Evolutionary conservation across 2,329 filamentous ascomycete species (phyloP).

Genomic region (Aphanoascus verrucosus): DNA sequence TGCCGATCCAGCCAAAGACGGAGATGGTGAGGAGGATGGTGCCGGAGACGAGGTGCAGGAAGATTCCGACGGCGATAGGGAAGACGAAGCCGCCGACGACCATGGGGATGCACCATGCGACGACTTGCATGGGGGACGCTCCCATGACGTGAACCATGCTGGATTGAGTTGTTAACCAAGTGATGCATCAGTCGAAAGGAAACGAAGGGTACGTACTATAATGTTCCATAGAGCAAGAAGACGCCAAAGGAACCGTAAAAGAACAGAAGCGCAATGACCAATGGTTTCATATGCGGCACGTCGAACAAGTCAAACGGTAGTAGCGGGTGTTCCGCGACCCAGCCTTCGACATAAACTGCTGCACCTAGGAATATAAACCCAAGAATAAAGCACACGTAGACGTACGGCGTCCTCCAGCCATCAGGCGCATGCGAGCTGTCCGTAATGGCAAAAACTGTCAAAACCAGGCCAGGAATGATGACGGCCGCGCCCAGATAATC

Average conservation of each 20-base stretch:
- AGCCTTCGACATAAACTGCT: constrained; percentile 62
- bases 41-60: constrained; percentile 57
- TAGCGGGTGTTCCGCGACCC: constrained; percentile 56
- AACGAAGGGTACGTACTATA: constrained; percentile 45
- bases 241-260: constrained; percentile 59
- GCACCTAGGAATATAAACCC: constrained; percentile 50
- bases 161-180: constrained; percentile 1
- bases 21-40: constrained; percentile 54
- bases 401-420: constrained; percentile 64
- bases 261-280: constrained; percentile 52
- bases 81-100: constrained; percentile 58
- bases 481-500: constrained; percentile 56
- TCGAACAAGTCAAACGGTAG: constrained; percentile 60
- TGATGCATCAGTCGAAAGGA: not conserved
- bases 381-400: constrained; percentile 53
- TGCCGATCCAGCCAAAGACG: constrained; percentile 47
- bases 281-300: constrained; percentile 56
- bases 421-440: constrained; percentile 57
- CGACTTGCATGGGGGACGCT: constrained; percentile 50
- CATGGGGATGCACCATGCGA: constrained; percentile 59
- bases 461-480: constrained; percentile 53
- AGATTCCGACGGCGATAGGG: constrained; percentile 50
- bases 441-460: constrained; percentile 66
- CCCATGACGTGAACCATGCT: constrained; percentile 53
- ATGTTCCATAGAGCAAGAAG: constrained; percentile 58